Percentiles rank a stretch among this genome's conserved stretches.
Evolutionary conservation across 164 flowering plant genomes (phyloP).

Genomic region (Magnolia sinica): DNA sequence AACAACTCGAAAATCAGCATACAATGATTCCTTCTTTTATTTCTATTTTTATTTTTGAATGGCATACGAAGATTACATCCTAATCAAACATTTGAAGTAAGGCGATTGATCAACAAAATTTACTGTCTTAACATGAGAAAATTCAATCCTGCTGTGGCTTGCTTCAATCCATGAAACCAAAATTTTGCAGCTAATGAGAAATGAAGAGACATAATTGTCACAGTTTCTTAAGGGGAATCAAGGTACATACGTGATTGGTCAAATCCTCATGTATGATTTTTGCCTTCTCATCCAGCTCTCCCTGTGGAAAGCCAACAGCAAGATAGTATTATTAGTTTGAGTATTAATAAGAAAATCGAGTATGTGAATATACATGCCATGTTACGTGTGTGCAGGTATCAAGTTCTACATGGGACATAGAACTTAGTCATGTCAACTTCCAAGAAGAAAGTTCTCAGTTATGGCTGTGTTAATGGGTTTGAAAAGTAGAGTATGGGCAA

Average conservation of each 20-base stretch:
- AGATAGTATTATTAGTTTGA: neutral
- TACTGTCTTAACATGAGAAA: too few species aligned
- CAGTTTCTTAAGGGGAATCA: neutral
- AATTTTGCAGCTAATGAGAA: neutral
- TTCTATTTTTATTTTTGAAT: too few species aligned
- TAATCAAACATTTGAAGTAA: too few species aligned
- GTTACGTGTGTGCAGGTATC: neutral
- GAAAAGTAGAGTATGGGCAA: too few species aligned
- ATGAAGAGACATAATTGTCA: neutral
- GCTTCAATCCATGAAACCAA: neutral
- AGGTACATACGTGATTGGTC: conserved; percentile 45
- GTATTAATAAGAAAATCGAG: conserved; percentile 15
- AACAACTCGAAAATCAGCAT: too few species aligned
- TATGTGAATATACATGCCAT: conserved; percentile 29
- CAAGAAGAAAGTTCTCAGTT: too few species aligned
- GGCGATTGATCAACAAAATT: too few species aligned
- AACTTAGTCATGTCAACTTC: neutral
- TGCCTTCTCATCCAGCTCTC: conserved; percentile 51
- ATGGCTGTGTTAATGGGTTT: neutral
- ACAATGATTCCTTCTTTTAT: too few species aligned
- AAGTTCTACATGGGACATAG: neutral
- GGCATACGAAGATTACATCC: too few species aligned
- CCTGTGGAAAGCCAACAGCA: conserved; percentile 27
- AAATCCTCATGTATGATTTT: conserved; percentile 48
- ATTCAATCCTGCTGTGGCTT: too few species aligned